Percentiles rank a stretch among this genome's conserved stretches.
Evolutionary conservation across 208 protist genomes (phyloP).

Genomic region (Leptomonas pyrrhocoris): DNA sequence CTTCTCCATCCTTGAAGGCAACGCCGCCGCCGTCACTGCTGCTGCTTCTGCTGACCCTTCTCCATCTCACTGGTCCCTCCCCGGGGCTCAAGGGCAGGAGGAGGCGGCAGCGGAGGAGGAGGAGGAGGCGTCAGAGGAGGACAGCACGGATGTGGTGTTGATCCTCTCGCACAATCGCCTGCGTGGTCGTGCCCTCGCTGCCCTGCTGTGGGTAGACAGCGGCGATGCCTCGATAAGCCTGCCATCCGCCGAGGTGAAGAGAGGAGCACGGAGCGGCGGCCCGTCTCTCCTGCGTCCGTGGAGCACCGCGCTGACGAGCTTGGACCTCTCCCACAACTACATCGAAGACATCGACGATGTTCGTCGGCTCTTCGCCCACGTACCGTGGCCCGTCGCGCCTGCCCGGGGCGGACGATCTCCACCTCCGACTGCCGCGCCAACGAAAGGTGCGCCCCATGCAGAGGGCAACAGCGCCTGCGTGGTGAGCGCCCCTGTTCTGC

Average conservation of each 20-base stretch:
- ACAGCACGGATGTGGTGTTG: neutral
- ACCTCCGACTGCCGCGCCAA: too few relatives aligned
- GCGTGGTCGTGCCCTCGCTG: conserved; percentile 11
- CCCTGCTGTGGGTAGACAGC: conserved; percentile 4
- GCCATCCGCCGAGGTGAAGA: neutral
- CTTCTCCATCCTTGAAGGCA: neutral
- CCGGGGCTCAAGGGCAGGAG: too few relatives aligned
- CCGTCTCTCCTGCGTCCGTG: conserved; percentile 21
- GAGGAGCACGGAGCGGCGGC: neutral
- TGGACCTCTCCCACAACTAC: conserved; percentile 44
- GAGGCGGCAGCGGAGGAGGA: too few relatives aligned
- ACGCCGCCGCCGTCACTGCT: neutral
- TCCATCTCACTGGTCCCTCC: neutral
- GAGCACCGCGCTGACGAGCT: conserved; percentile 20
- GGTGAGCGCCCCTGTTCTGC: conserved; percentile 10
- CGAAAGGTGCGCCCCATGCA: neutral
- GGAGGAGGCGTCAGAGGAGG: too few relatives aligned
- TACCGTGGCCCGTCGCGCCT: conserved; percentile 4
- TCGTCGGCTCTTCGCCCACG: conserved; percentile 5
- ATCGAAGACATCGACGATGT: conserved; percentile 34
- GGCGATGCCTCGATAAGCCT: neutral
- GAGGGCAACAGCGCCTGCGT: neutral
- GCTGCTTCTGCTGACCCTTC: neutral
- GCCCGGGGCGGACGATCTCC: too few relatives aligned
- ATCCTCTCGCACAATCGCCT: conserved; percentile 28